A percentile compares a stretch with the other conserved stretches of the same genome.
phyloP scores from a whole-genome alignment of 2,329 filamentous ascomycete species.

The Cadophora luteo-olivacea region DNA sequence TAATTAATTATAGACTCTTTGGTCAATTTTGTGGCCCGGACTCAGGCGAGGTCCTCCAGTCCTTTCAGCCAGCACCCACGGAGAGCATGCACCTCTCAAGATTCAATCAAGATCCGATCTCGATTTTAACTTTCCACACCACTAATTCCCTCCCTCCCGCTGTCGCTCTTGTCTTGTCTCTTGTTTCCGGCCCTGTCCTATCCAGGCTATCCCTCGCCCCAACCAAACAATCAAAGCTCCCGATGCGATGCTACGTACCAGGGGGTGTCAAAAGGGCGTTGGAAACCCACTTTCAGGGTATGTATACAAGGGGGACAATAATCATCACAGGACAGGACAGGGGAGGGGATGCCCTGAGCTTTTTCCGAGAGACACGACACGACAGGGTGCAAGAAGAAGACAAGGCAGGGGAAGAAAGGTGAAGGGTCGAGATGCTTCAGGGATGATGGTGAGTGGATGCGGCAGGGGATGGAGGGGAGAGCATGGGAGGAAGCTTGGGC shows the following conservation, averaged over 20 bases:
- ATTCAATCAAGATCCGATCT: neutral
- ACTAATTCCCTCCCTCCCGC: neutral
- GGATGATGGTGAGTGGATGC: neutral
- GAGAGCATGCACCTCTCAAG: neutral
- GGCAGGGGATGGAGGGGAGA: neutral
- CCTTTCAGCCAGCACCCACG: neutral
- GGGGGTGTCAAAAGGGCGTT: too few species aligned
- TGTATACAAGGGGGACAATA: too few species aligned
- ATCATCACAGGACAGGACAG: neutral
- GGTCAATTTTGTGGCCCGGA: neutral
- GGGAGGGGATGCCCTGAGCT: too few species aligned
- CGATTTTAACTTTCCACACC: neutral
- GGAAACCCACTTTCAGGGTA: too few species aligned
- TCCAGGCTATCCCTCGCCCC: neutral
- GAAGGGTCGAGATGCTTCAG: neutral
- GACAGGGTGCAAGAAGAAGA: neutral
- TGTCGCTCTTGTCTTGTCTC: neutral
- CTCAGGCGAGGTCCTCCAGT: too few species aligned
- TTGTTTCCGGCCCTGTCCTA: neutral
- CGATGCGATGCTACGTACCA: neutral
- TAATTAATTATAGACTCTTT: too few species aligned
- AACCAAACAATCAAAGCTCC: neutral
- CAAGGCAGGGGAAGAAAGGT: neutral
- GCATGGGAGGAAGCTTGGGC: conserved; percentile 3
- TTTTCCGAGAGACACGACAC: neutral